phyloP scores from a whole-genome alignment of 1,284 basidiomycete genomes.

The Singerocomus inundabilis region DNA sequence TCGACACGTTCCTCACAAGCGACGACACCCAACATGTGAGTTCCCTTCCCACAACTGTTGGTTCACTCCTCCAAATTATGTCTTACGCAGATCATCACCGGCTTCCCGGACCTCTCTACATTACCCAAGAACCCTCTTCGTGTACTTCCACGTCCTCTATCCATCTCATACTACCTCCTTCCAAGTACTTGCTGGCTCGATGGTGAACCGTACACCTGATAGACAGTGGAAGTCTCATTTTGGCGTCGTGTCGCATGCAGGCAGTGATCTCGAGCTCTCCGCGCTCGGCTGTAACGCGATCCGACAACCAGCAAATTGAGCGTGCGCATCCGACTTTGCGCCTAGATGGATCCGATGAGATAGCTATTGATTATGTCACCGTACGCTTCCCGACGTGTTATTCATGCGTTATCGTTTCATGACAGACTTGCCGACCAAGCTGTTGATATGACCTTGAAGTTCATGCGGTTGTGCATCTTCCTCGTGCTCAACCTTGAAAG shows the following conservation, averaged over 20 bases:
- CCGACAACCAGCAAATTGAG: slow-evolving; percentile 75
- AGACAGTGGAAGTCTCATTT: slow-evolving; percentile 61
- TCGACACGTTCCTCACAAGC: slow-evolving; percentile 11
- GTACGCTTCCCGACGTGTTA: background rate
- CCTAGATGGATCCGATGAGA: slow-evolving; percentile 92
- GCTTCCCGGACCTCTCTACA: slow-evolving; percentile 88
- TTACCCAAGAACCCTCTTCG: slow-evolving; percentile 73
- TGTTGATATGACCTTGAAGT: slow-evolving; percentile 93
- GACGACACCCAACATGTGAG: slow-evolving; percentile 41
- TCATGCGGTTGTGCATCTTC: slow-evolving; percentile 98
- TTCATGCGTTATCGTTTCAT: background rate
- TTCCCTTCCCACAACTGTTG: background rate
- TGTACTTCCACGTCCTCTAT: slow-evolving; percentile 67
- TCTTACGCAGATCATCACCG: slow-evolving; percentile 54
- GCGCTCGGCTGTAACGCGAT: slow-evolving; percentile 96
- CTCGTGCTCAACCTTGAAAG: slow-evolving; percentile 88
- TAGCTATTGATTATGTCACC: slow-evolving; percentile 21
- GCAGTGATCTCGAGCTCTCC: slow-evolving; percentile 41
- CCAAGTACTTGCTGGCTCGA: slow-evolving; percentile 80
- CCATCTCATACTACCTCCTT: slow-evolving; percentile 49
- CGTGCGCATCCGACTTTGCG: slow-evolving; percentile 87
- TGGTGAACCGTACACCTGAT: slow-evolving; percentile 41
- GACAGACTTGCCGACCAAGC: slow-evolving; percentile 89
- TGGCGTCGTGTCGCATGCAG: slow-evolving; percentile 45
- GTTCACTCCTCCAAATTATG: background rate